phyloP scores from a whole-genome alignment of 2,329 filamentous ascomycete species.

The Nemania diffusa region DNA sequence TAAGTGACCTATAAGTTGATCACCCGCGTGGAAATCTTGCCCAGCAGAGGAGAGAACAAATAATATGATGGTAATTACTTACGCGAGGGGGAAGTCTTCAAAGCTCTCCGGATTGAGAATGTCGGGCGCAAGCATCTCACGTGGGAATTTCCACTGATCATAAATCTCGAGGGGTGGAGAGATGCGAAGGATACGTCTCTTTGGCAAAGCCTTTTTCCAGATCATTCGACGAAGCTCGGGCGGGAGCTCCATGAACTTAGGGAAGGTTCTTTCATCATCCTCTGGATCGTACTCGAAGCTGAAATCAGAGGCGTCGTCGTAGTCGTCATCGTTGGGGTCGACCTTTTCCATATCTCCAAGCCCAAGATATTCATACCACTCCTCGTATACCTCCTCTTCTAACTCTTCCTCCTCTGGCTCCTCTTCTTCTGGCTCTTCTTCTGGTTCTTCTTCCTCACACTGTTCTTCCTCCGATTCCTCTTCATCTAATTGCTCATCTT shows the following conservation, averaged over 20 bases:
- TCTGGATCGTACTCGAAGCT: too few species aligned
- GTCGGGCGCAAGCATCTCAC: background rate
- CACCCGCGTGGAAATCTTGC: background rate
- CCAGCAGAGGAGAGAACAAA: background rate
- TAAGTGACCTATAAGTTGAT: background rate
- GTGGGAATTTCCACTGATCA: background rate
- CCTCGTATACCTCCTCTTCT: background rate
- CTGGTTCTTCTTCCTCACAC: background rate
- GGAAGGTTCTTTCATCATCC: background rate
- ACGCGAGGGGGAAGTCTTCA: background rate
- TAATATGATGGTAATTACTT: background rate
- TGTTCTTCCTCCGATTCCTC: background rate
- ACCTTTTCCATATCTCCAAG: background rate
- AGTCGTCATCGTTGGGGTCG: background rate
- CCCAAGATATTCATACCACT: background rate
- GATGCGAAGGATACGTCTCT: background rate
- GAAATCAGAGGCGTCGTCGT: background rate
- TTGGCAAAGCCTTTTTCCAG: slow-evolving; percentile 6
- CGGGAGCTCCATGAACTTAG: background rate
- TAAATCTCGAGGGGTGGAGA: background rate
- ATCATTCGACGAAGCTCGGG: slow-evolving; percentile 2
- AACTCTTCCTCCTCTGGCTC: background rate
- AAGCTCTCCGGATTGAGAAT: background rate
- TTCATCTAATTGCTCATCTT: background rate
- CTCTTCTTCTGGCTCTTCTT: background rate